Conservation (phyloP, 2,329 filamentous ascomycete species). For the Aureobasidium sp. region DNA sequence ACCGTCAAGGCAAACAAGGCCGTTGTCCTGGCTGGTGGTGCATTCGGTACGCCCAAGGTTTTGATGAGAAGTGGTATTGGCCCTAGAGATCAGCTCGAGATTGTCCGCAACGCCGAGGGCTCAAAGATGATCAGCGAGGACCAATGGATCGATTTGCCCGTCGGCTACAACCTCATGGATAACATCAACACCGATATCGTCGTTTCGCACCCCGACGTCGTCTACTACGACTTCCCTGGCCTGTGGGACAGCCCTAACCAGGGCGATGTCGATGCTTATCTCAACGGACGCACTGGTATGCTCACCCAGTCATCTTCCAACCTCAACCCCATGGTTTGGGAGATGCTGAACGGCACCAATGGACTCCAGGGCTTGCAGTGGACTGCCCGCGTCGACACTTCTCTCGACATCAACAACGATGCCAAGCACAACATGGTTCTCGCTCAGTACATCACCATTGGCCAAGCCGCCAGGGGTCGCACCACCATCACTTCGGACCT, state of each 20-base stretch:
- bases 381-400: slow-evolving; percentile 15
- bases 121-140: slow-evolving; percentile 12
- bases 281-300: slow-evolving; percentile 13
- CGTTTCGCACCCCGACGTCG: slow-evolving; percentile 13
- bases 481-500: slow-evolving; percentile 10
- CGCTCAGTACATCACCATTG: slow-evolving; percentile 10
- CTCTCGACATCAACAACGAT: slow-evolving; percentile 3
- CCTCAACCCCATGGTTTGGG: slow-evolving; percentile 15
- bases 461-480: slow-evolving; percentile 5
- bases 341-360: background rate
- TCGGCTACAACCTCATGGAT: slow-evolving; percentile 14
- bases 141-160: slow-evolving; percentile 15
- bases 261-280: slow-evolving; percentile 10
- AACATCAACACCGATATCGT: slow-evolving; percentile 18
- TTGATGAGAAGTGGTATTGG: slow-evolving; percentile 13
- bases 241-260: slow-evolving; percentile 10
- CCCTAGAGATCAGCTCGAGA: slow-evolving; percentile 10
- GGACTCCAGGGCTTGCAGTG: slow-evolving; percentile 8
- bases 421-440: slow-evolving; percentile 12
- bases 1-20: slow-evolving; percentile 5
- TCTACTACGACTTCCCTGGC: slow-evolving; percentile 11
- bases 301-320: slow-evolving; percentile 9
- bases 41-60: slow-evolving; percentile 14
- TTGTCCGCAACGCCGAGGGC: slow-evolving; percentile 4
- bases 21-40: slow-evolving; percentile 12